phyloP scores from a whole-genome alignment of 306 rosid genomes.

The Vachellia pachyceras region DNA sequence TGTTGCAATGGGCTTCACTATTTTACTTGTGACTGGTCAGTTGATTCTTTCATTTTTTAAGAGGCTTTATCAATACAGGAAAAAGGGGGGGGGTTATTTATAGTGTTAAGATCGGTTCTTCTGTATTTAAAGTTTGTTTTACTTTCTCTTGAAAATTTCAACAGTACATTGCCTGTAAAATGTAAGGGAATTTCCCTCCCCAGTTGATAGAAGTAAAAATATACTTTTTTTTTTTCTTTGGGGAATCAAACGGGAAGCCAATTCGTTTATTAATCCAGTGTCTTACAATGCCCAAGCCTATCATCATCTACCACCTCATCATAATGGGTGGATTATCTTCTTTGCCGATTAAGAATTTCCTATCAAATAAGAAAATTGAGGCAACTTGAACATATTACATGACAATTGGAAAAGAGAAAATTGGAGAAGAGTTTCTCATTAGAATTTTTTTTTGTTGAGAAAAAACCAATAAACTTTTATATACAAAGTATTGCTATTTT shows the following conservation, averaged over 20 bases:
- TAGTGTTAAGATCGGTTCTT: too few species aligned
- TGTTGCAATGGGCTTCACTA: neutral
- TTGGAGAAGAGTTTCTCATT: too few species aligned
- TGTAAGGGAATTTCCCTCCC: neutral
- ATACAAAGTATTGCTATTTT: too few species aligned
- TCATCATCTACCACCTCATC: too few species aligned
- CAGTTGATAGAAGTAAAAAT: neutral
- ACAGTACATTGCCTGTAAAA: neutral
- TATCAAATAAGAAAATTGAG: neutral
- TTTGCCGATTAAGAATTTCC: neutral
- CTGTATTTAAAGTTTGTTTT: neutral
- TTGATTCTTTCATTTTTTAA: slow-evolving; percentile 27
- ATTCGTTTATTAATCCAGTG: neutral
- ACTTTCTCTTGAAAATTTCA: neutral
- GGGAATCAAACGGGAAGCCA: neutral
- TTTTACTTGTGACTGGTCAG: slow-evolving; percentile 8
- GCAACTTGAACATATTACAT: too few species aligned
- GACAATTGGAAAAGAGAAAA: too few species aligned
- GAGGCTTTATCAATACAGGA: neutral
- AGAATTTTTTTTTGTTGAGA: too few species aligned
- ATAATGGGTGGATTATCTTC: too few species aligned
- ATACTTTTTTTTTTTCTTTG: neutral
- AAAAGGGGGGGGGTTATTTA: too few species aligned
- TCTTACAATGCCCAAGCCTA: neutral
- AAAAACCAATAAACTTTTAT: too few species aligned